Conservation (phyloP, 805 yeast species). For the Zygoascus ofunaensis region DNA sequence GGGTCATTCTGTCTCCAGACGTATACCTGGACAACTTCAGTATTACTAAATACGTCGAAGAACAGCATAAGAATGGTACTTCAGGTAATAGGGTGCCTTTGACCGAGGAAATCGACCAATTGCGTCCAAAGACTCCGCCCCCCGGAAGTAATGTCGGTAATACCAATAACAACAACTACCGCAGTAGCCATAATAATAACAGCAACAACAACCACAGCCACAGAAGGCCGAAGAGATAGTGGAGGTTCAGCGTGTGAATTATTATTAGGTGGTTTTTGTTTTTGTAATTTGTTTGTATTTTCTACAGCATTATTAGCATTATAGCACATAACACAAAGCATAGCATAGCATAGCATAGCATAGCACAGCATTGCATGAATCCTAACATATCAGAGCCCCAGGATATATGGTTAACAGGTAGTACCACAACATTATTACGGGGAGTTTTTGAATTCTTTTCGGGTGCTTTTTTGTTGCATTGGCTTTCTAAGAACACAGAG, state of each 20-base stretch:
- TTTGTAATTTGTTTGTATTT: not conserved
- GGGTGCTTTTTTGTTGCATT: no score
- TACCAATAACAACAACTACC: not conserved
- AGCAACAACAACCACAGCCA: no score
- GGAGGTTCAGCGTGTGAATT: not conserved
- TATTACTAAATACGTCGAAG: slow-evolving; percentile 31
- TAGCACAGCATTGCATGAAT: no score
- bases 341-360: no score
- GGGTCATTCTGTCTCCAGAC: slow-evolving; percentile 88
- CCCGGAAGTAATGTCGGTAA: slow-evolving; percentile 5
- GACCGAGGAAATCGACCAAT: slow-evolving; percentile 60
- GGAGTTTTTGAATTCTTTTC: no score
- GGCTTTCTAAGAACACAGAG: no score
- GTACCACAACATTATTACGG: no score
- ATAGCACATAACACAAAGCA: no score
- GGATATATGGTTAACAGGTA: no score
- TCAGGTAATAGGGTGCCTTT: slow-evolving; percentile 53
- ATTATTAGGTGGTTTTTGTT: not conserved
- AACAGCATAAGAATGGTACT: slow-evolving; percentile 17
- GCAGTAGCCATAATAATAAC: no score
- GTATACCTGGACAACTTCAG: slow-evolving; percentile 63
- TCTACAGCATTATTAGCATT: no score
- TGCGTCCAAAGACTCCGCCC: slow-evolving; percentile 78
- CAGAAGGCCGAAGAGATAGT: not conserved
- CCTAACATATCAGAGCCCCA: no score